Evolutionary conservation across 108 stramenopile genomes (phyloP), one percentile per base, ranked within the genome.

Genomic region (Nannochloropsis gaditana): DNA sequence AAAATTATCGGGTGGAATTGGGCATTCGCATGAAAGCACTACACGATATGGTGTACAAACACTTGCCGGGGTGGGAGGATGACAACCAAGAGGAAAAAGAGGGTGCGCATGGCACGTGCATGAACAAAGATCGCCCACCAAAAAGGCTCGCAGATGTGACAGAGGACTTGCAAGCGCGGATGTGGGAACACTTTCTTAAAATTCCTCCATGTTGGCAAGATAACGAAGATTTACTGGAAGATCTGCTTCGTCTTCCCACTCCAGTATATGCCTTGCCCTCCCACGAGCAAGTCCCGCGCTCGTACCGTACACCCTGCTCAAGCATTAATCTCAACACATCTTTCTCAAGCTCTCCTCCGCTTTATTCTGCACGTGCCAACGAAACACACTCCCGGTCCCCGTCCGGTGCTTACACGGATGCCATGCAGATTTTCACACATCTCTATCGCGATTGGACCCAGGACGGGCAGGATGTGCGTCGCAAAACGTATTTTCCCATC

Each of bases 371-470:
- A 73, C 59, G n/a, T n/a, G 19, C 2, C 15, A 15, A 73, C 15
- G 8, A 73, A 73, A 8, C 4, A n/a, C 59, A 73, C 15, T 73
- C 59, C 19, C 15, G 19, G 2, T 73, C 59, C n/a, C 15, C 59
- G 15, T n/a, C 19, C 59, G n/a, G 59, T n/a, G 15, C 59, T 4
- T 73, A 73, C 8, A 73, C 15, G 3, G 59, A 73, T 73, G 59
- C 59, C 59, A 73, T 73, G 19, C 59, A 73, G n/a, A 73, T 73
- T n/a, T 73, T 73, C 3, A 73, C 59, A n/a, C 59, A 73, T n/a
- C 59, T 73, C 59, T 73, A 73, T 73, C 59, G 59, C 15, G 59
- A 73, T 6, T 73, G 59, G 59, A 73, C 59, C 19, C 19, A 73
- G 4, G 59, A 73, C 59, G 59, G 59, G 19, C 59, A 8, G 4